These are phyloP conservation scores for Excoecaria cochinchinensis DNA, from an alignment of 345 rosid species.

Conservation along the genomic window DNA sequence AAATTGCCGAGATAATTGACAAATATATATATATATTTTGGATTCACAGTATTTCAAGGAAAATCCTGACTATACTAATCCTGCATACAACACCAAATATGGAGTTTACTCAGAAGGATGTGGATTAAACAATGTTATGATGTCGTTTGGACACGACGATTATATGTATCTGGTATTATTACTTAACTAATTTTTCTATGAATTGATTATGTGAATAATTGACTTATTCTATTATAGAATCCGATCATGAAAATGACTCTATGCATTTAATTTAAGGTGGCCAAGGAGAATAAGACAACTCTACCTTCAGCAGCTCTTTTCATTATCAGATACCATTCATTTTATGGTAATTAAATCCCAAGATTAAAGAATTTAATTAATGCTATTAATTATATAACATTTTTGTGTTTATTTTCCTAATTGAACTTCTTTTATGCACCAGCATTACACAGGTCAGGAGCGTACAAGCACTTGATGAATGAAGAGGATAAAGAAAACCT, in stretches of 20 bases:
- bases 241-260: neutral
- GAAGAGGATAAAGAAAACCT: constrained; percentile 50
- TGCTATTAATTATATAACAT: neutral
- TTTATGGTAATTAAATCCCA: constrained; percentile 40
- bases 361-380: neutral
- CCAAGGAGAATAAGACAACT: constrained; percentile 51
- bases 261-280: constrained; percentile 39
- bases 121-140: constrained; percentile 55
- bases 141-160: constrained; percentile 76
- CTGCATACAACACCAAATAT: constrained; percentile 47
- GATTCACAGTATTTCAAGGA: constrained; percentile 49
- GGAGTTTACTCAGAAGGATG: constrained; percentile 59
- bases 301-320: constrained; percentile 69
- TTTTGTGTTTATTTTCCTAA: neutral
- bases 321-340: constrained; percentile 68
- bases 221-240: neutral
- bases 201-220: neutral
- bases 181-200: neutral
- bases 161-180: constrained; percentile 62
- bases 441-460: constrained; percentile 48
- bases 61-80: constrained; percentile 51
- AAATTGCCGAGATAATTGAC: neutral
- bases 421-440: constrained; percentile 11
- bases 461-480: constrained; percentile 49
- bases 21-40: neutral